These are phyloP conservation scores for Penicillium pancosmium DNA, from an alignment of 495 filamentous ascomycete genomes.

Conservation along the genomic window DNA sequence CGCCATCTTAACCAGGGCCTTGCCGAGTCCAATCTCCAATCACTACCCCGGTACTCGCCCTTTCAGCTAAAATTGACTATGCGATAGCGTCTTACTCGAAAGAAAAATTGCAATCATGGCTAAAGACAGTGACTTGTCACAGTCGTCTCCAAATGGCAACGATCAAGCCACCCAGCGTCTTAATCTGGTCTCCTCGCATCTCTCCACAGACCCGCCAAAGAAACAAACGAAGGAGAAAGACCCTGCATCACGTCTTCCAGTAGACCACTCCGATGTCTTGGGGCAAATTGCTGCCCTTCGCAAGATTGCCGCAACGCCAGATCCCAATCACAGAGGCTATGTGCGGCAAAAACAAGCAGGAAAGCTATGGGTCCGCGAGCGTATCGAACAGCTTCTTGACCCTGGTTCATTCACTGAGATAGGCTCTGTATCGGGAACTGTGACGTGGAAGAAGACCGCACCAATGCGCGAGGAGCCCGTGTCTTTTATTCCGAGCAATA, in stretches of 20 bases:
- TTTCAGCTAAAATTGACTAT: constrained; percentile 2
- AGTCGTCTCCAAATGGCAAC: constrained; percentile 13
- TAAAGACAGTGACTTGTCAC: constrained; percentile 16
- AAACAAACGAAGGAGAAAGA: constrained; percentile 22
- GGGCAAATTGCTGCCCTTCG: constrained; percentile 52
- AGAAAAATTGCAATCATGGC: constrained; percentile 21
- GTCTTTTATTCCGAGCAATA: constrained; percentile 56
- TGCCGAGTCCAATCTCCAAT: constrained; percentile 12
- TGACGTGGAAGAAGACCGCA: constrained; percentile 55
- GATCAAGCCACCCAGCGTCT: constrained; percentile 37
- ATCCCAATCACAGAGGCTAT: constrained; percentile 56
- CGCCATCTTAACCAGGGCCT: not conserved
- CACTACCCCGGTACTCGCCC: constrained; percentile 6
- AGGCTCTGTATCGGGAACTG: constrained; percentile 60
- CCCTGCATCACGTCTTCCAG: constrained; percentile 44
- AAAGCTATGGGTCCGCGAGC: constrained; percentile 67
- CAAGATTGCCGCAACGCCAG: constrained; percentile 54
- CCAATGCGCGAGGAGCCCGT: constrained; percentile 51
- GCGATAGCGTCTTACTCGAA: not conserved
- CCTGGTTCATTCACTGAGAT: constrained; percentile 56
- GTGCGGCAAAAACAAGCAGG: constrained; percentile 62
- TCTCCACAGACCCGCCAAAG: constrained; percentile 20
- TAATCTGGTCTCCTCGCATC: constrained; percentile 40
- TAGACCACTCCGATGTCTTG: constrained; percentile 64
- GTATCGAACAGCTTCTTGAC: constrained; percentile 59